Conservation (phyloP, 1,284 basidiomycete species). For the Lignosus rhinocerotis region DNA sequence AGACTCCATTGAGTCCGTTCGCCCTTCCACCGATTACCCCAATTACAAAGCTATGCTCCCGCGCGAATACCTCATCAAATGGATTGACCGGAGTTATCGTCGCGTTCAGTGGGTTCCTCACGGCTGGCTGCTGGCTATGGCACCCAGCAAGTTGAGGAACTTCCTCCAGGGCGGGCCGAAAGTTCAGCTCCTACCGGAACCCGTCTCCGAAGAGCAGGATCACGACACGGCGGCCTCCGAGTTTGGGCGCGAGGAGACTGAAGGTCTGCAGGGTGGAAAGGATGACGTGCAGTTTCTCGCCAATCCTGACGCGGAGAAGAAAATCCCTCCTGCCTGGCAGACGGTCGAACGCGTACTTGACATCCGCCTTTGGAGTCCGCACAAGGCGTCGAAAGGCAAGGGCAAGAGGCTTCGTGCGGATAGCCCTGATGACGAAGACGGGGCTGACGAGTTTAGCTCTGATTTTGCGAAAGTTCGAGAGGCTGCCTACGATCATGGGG, state of each 20-base stretch:
- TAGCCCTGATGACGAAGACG: constrained; percentile 33
- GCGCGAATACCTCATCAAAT: constrained; percentile 90
- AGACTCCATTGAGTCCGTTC: constrained; percentile 53
- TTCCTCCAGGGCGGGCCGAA: constrained; percentile 74
- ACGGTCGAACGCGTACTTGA: constrained; percentile 83
- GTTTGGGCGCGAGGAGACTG: constrained; percentile 33
- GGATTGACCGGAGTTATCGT: constrained; percentile 74
- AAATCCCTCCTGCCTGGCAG: constrained; percentile 75
- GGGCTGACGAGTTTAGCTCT: constrained; percentile 5
- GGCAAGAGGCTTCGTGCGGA: constrained; percentile 23
- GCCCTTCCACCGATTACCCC: constrained; percentile 42
- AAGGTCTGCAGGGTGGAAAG: constrained; percentile 34
- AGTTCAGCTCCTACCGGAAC: constrained; percentile 61
- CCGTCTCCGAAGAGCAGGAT: constrained; percentile 32
- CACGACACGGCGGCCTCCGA: constrained; percentile 26
- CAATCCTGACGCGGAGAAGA: constrained; percentile 57
- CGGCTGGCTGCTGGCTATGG: constrained; percentile 77
- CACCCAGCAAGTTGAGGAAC: constrained; percentile 65
- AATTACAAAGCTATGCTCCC: constrained; percentile 65
- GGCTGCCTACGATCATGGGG: constrained; percentile 47
- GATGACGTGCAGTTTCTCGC: constrained; percentile 37
- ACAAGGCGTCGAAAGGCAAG: constrained; percentile 31
- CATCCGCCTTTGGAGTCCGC: constrained; percentile 59
- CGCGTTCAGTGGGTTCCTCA: constrained; percentile 88
- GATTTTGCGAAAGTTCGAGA: constrained; percentile 30